Conservation (phyloP, 129 eudicot genomes). For the Sambucus nigra region DNA sequence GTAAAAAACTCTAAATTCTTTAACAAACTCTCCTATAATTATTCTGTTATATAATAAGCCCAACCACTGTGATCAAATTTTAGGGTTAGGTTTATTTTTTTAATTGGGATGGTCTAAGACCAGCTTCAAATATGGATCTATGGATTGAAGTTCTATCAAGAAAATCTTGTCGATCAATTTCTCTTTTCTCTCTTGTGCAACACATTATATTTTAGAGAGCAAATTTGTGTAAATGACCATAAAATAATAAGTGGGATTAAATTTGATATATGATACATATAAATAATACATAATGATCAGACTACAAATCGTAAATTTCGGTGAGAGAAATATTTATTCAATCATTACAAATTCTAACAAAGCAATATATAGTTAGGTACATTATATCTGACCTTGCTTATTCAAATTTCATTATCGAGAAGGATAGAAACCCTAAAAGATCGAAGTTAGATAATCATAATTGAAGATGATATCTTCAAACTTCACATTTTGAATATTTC, state of each 20-base stretch:
- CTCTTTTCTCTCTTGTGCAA: constrained; percentile 79
- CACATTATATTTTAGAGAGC: constrained; percentile 31
- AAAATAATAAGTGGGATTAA: background rate
- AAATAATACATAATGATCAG: no score
- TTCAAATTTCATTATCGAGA: no score
- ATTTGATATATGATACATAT: background rate
- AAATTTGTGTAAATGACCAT: background rate
- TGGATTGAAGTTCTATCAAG: constrained; percentile 1
- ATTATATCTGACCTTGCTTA: no score
- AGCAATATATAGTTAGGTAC: no score
- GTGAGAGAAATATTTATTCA: no score
- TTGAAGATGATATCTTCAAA: no score
- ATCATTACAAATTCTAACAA: no score
- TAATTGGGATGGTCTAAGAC: constrained; percentile 37
- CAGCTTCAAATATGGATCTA: constrained; percentile 30
- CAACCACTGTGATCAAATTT: constrained; percentile 61
- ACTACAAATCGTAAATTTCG: no score
- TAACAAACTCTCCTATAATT: constrained; percentile 66
- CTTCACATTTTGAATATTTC: no score
- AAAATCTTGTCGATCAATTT: constrained; percentile 17
- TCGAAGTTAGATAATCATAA: no score
- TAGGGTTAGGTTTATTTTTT: constrained; percentile 31
- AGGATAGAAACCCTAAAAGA: no score
- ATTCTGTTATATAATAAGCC: constrained; percentile 94
- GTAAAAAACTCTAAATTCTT: constrained; percentile 78